These are phyloP conservation scores for Gnomoniopsis sp. DNA, from an alignment of 2,329 filamentous ascomycete species.

Conservation along the genomic window DNA sequence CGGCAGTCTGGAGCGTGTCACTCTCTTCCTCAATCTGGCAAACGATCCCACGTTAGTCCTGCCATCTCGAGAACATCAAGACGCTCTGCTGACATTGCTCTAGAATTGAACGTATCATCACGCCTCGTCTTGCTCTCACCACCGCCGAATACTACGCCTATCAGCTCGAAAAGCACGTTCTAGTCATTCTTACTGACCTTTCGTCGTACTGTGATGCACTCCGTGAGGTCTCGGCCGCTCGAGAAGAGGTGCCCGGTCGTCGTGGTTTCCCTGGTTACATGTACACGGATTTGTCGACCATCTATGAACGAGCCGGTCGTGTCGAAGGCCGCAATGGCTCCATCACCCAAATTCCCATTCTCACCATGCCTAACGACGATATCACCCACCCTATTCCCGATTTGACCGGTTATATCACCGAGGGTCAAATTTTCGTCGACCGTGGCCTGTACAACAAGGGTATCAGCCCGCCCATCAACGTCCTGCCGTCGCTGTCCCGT, in stretches of 20 bases:
- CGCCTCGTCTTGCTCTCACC: conserved; percentile 93
- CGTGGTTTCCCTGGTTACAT: conserved; percentile 99
- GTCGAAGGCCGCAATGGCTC: conserved; percentile 95
- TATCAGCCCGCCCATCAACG: conserved; percentile 98
- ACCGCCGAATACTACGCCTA: conserved; percentile 99
- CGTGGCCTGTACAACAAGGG: conserved; percentile 92
- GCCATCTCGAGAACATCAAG: neutral
- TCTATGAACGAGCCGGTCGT: conserved; percentile 98
- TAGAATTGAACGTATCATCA: conserved; percentile 99
- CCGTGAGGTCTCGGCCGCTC: conserved; percentile 94
- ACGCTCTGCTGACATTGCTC: conserved; percentile 12
- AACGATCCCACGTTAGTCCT: conserved; percentile 89
- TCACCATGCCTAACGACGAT: conserved; percentile 99
- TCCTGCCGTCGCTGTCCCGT: conserved; percentile 93
- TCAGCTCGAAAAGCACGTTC: conserved; percentile 98
- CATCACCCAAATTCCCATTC: conserved; percentile 97
- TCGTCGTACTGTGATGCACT: conserved; percentile 98
- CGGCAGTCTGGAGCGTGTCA: conserved; percentile 94
- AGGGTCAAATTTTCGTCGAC: conserved; percentile 98
- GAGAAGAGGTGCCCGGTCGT: conserved; percentile 98
- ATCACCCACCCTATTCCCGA: conserved; percentile 99
- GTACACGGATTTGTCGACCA: conserved; percentile 99
- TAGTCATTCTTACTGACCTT: conserved; percentile 97
- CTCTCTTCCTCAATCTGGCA: conserved; percentile 97
- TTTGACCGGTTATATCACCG: conserved; percentile 97